phyloP scores from a whole-genome alignment of 2,329 filamentous ascomycete genomes.

The Aspergillus aculeatinus region DNA sequence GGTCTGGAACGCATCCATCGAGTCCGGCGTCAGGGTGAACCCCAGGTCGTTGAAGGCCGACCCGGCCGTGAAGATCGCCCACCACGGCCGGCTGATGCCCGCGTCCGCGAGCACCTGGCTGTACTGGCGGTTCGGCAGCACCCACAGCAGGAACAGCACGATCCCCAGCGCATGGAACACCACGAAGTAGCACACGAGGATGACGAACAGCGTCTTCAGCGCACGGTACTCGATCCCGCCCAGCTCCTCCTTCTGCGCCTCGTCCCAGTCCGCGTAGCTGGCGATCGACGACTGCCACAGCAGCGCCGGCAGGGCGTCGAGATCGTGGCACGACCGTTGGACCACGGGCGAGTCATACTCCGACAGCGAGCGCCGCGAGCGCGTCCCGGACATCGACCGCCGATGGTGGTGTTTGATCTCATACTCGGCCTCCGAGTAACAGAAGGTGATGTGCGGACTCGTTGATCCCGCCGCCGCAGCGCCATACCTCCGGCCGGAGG shows the following conservation, averaged over 20 bases:
- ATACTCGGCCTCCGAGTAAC: conserved; percentile 14
- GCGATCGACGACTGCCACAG: conserved; percentile 88
- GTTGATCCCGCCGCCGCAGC: conserved; percentile 7
- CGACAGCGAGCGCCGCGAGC: conserved; percentile 23
- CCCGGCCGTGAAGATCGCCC: conserved; percentile 80
- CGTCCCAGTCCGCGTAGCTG: conserved; percentile 84
- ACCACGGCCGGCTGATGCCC: conserved; percentile 71
- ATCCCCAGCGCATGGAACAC: conserved; percentile 75
- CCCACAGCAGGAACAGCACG: conserved; percentile 73
- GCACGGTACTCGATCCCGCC: conserved; percentile 93
- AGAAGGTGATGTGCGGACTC: conserved; percentile 33
- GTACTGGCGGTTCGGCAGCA: conserved; percentile 61
- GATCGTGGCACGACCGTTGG: background rate
- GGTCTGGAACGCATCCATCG: conserved; percentile 81
- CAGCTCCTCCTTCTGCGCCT: conserved; percentile 86
- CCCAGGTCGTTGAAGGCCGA: conserved; percentile 91
- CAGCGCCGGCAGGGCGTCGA: conserved; percentile 69
- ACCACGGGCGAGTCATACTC: conserved; percentile 7
- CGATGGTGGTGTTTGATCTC: conserved; percentile 12
- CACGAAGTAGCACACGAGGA: conserved; percentile 75
- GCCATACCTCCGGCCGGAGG: conserved; percentile 8
- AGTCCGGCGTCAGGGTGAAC: conserved; percentile 84
- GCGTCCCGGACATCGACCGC: conserved; percentile 18
- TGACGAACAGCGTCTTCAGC: conserved; percentile 74
- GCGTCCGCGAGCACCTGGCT: conserved; percentile 58